Evolutionary conservation across 257 asterid species (phyloP).

Genomic region (Solanum raphanifolium): DNA sequence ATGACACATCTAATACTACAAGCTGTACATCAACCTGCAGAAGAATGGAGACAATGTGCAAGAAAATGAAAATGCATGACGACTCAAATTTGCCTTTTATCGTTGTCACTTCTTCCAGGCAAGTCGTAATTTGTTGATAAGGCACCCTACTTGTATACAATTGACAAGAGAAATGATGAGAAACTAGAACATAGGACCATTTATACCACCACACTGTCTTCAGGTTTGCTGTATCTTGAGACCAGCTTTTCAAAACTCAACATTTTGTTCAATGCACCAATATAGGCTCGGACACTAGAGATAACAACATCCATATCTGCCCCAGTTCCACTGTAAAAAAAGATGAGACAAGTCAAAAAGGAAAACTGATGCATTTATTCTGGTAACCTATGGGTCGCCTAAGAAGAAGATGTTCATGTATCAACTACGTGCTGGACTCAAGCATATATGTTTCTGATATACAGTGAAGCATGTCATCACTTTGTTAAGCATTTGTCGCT

Average conservation of each 20-base stretch:
- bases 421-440: background rate
- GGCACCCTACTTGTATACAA: background rate
- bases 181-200: background rate
- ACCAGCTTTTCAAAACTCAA: constrained; percentile 31
- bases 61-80: background rate
- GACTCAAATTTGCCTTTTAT: background rate
- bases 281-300: constrained; percentile 81
- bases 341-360: background rate
- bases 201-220: constrained; percentile 1
- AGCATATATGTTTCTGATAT: background rate
- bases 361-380: background rate
- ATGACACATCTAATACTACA: background rate
- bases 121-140: background rate
- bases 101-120: background rate
- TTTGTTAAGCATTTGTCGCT: background rate
- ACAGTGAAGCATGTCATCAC: background rate
- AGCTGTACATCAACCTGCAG: background rate
- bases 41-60: background rate
- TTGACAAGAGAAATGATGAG: background rate
- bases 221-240: background rate
- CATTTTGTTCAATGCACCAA: constrained; percentile 87
- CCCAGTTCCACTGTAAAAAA: constrained; percentile 61
- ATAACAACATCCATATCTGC: constrained; percentile 87
- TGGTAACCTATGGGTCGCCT: background rate
- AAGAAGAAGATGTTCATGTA: background rate